Evolutionary conservation across 441 rosid species (phyloP), one percentile per base, ranked within the genome.

Genomic region (Theobroma grandiflorum): DNA sequence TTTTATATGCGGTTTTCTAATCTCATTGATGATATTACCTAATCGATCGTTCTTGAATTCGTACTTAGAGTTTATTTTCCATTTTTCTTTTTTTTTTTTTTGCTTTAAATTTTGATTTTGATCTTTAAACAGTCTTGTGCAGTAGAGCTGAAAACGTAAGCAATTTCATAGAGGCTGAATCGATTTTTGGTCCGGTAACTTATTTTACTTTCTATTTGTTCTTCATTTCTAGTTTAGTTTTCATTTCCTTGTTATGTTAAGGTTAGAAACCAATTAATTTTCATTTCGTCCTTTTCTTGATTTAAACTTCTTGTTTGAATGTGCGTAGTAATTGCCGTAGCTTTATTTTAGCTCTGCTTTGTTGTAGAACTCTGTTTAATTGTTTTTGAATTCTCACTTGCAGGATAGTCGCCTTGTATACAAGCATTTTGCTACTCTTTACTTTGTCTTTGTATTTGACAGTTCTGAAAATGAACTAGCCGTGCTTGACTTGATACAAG

Each of bases 401-500:
- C 93, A 96, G 99, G 94, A 88, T 35, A 81, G 89, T 43, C 90
- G 94, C 72, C 91, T 96, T 66, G 98, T 93, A 10, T 94, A 96
- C 88, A 96, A 96, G 81, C 98, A 96, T 82, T 94, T 79, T 58
- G 98, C 98, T 40, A 96, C 99, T 77, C 91, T 96, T 47, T 96
- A 96, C 84, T 91, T 96, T 66, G 96, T 93, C 26, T 88, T 93
- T 42, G 86, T 94, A 12, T 96, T 94, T 82, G 98, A 94, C 88
- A 82, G 92, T 49, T 89, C 91, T 15, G 99, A 94, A 85, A 96
- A 94, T 85, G 99, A 94, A 86, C 96, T 96, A 62, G 99, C 98
- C 4, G 91, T 96, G 94, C 98, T 96, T 55, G 99, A 96, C 82
- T 92, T 96, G 70, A 93, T 92, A 77, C 98, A 96, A 92, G 98